Conservation (phyloP, 352 stramenopile species). For the Globisporangium radiosum region DNA sequence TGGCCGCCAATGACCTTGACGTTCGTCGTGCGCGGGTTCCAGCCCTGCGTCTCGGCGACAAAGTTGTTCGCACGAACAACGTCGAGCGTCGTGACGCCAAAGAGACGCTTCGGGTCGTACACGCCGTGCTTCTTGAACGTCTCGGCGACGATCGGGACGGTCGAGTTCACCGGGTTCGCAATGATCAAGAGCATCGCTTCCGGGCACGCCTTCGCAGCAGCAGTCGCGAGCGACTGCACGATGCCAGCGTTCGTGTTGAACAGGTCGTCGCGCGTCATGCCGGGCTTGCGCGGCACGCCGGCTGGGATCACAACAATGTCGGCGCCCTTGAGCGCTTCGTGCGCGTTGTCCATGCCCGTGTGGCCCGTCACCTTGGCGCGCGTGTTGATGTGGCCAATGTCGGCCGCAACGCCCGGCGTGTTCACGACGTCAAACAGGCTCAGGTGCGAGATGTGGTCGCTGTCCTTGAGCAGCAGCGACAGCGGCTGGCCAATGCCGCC, state of each 20-base stretch:
- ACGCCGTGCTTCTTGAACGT: constrained; percentile 95
- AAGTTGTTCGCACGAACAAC: constrained; percentile 98
- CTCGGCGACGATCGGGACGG: constrained; percentile 98
- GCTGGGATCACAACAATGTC: constrained; percentile 99
- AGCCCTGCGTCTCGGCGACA: constrained; percentile 68
- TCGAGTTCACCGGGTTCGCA: constrained; percentile 99
- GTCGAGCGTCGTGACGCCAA: constrained; percentile 98
- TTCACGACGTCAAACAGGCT: constrained; percentile 98
- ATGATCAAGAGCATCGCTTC: constrained; percentile 97
- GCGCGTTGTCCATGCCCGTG: constrained; percentile 74
- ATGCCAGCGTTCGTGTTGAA: constrained; percentile 96
- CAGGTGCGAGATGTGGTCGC: constrained; percentile 93
- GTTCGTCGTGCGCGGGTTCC: constrained; percentile 72
- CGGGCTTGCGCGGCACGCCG: constrained; percentile 98
- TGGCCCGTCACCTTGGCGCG: constrained; percentile 66
- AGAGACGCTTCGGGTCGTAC: constrained; percentile 97
- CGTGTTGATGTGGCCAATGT: constrained; percentile 94
- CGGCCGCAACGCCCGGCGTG: constrained; percentile 96
- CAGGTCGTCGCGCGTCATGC: constrained; percentile 95
- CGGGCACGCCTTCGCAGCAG: constrained; percentile 93
- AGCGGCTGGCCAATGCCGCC: constrained; percentile 98
- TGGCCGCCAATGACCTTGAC: constrained; percentile 98
- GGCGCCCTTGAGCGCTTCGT: constrained; percentile 61
- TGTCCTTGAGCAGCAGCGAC: constrained; percentile 97
- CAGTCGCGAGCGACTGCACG: constrained; percentile 93